These are phyloP conservation scores for Phytophthora ramorum DNA, from an alignment of 352 stramenopile genomes.

Conservation along the genomic window DNA sequence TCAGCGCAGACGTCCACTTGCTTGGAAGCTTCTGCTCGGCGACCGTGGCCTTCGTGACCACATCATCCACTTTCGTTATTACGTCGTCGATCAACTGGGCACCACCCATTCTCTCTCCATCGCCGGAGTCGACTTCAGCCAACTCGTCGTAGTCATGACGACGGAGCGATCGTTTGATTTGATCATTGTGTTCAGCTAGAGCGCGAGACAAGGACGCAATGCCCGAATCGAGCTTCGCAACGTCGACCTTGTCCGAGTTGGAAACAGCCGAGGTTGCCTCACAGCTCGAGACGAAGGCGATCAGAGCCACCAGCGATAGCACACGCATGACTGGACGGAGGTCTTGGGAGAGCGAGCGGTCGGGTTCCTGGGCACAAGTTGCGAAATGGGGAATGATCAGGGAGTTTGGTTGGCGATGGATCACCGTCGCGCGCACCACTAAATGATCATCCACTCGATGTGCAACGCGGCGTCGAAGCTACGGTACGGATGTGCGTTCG, in stretches of 20 bases:
- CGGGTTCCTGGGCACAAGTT: slow-evolving; percentile 1
- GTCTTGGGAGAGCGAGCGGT: neutral
- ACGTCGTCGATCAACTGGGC: slow-evolving; percentile 1
- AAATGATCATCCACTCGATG: neutral
- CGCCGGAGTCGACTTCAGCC: neutral
- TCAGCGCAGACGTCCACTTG: neutral
- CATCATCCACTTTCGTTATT: neutral
- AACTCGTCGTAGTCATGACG: neutral
- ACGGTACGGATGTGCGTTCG: neutral
- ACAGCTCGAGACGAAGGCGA: neutral
- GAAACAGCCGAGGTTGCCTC: neutral
- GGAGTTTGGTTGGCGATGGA: neutral
- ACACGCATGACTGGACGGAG: neutral
- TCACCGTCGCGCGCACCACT: neutral
- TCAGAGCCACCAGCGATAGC: neutral
- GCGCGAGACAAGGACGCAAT: neutral
- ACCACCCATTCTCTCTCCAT: neutral
- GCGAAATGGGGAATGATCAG: neutral
- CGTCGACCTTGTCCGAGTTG: neutral
- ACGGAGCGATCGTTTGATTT: neutral
- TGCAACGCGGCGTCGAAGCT: slow-evolving; percentile 1
- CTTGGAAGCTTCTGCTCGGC: neutral
- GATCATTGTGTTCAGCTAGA: neutral
- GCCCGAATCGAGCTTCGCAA: neutral
- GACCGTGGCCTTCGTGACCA: neutral